Percentiles rank a stretch among this genome's conserved stretches.
Evolutionary conservation across 1,284 basidiomycete species (phyloP).

Genomic region (Sporisorium sorghi): DNA sequence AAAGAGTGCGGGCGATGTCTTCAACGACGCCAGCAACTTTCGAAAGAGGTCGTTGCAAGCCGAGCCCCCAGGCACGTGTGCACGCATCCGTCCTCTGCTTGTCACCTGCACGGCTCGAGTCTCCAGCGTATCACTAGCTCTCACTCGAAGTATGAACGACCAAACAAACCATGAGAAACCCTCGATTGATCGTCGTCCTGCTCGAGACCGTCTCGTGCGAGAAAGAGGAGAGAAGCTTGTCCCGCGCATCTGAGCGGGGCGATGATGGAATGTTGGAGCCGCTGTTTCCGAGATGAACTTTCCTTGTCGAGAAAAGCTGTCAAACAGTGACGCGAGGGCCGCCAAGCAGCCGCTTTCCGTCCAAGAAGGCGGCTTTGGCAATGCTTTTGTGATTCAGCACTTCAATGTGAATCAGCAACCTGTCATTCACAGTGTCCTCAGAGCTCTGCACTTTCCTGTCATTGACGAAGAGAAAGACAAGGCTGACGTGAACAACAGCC

Average conservation of each 20-base stretch:
- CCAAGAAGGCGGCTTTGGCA: neutral
- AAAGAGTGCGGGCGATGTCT: conserved; percentile 1
- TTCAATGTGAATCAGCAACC: conserved; percentile 3
- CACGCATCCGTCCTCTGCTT: no score
- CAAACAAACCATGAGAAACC: no score
- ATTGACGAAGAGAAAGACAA: neutral
- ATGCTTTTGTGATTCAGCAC: conserved; percentile 8
- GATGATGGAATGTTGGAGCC: no score
- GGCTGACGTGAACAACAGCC: neutral
- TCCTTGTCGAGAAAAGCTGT: neutral
- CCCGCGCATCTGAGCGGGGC: no score
- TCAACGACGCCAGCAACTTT: neutral
- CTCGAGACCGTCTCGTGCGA: no score
- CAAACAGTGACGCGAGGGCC: neutral
- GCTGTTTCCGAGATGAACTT: neutral
- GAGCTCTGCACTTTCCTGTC: neutral
- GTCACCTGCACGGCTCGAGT: no score
- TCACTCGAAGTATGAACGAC: no score
- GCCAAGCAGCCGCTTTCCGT: neutral
- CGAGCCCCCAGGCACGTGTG: no score
- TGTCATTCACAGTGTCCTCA: neutral
- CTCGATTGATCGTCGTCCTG: no score
- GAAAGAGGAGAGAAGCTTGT: no score
- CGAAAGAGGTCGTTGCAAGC: no score
- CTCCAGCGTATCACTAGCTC: no score